Evolutionary conservation across 495 filamentous ascomycete species (phyloP), one percentile per base, ranked within the genome.

Genomic region (Tetracladium setigerum): DNA sequence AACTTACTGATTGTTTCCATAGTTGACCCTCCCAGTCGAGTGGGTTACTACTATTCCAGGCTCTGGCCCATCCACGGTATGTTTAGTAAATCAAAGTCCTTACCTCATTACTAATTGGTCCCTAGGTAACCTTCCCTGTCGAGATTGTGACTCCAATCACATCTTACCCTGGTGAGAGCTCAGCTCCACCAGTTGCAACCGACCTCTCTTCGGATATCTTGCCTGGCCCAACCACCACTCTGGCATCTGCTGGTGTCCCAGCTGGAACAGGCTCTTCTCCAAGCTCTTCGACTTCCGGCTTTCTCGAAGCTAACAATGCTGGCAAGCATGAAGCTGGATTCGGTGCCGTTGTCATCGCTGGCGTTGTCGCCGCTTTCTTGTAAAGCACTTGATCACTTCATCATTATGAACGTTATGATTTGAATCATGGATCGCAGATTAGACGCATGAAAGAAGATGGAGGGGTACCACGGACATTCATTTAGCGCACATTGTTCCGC

Each of bases 321-420:
- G 53, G 48, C 41, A 62, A 58, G 50, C 24, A 52, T 10, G 56
- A 55, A 10, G 53, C 63, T 31, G 47, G 52, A 30, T 33, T 62
- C 24, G 62, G 62, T 17, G 59, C 57, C 40, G 41, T 66, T 38
- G 54, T 65, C 41, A 53, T 56, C 24, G 62, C 44, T 49, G 65
- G 53, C 43, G 39, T 65, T 19, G 62, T 57, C 33, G 63, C 52
- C 22, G 22, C 65, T 27, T 53, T 60, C 38, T 56, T 66, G 42
- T 66, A 56, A 63, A 34, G 40, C 17, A 35, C 50, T 42, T 27
- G 22, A 27, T 27, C 22, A 27, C 22, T 27, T 27, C 22, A 27
- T 27, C 22, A 27, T 27, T 27, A 27, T 27, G 22, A 27, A 27
- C 22, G 3, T 27, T 27, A 27, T 27, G 22, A 27, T 7, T 27